Evolutionary conservation across 2,329 filamentous ascomycete genomes (phyloP).

Genomic region (Sclerotinia borealis): DNA sequence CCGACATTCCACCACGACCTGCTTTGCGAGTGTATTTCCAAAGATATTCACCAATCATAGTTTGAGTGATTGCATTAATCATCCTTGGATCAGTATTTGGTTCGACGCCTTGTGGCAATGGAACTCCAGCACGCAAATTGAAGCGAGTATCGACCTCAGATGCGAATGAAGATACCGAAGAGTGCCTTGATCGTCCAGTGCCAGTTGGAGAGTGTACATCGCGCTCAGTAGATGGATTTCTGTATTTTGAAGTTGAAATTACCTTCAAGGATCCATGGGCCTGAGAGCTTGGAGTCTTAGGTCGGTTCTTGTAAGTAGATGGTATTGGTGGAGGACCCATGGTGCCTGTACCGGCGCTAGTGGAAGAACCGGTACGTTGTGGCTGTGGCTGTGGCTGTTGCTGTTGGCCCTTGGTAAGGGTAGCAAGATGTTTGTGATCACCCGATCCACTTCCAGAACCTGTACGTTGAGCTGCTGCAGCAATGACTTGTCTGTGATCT

Average conservation of each 20-base stretch:
- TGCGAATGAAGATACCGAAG: conserved; percentile 90
- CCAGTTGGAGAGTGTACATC: conserved; percentile 44
- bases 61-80: conserved; percentile 98
- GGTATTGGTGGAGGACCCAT: conserved; percentile 87
- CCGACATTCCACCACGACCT: conserved; percentile 81
- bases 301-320: conserved; percentile 57
- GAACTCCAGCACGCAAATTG: conserved; percentile 60
- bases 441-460: conserved; percentile 35
- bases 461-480: conserved; percentile 62
- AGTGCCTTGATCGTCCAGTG: conserved; percentile 52
- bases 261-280: conserved; percentile 33
- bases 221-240: conserved; percentile 42
- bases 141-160: conserved; percentile 92
- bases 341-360: conserved; percentile 32
- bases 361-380: conserved; percentile 48
- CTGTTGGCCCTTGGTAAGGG: conserved; percentile 57
- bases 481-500: conserved; percentile 80
- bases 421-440: conserved; percentile 4
- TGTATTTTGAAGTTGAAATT: conserved; percentile 44
- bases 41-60: conserved; percentile 97
- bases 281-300: conserved; percentile 54
- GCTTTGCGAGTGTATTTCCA: conserved; percentile 99
- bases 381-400: conserved; percentile 75
- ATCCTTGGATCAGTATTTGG: conserved; percentile 85
- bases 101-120: conserved; percentile 53